Evolutionary conservation across 176 grass and related monocot genomes (phyloP), one percentile per base, ranked within the genome.

Genomic region (Carex parvula): DNA sequence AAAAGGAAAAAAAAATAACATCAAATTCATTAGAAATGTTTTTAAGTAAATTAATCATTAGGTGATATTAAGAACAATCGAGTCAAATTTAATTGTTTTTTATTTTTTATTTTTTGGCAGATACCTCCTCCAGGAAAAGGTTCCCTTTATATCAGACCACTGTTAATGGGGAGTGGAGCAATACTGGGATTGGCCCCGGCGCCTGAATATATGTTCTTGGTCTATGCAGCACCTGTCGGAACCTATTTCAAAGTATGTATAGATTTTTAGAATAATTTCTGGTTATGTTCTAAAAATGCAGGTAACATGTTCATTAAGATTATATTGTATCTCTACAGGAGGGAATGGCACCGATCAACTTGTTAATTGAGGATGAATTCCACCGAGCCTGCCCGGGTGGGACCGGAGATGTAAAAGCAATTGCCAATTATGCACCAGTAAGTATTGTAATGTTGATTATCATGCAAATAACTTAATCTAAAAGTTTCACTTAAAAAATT

Each of bases 371-470:
- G 21, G 90, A 93, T 78, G 85, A 83, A 62, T 20, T 84, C 70
- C 96, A 92, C 88, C 96, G 93, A 56, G 91, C 93, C 1, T 80
- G 84, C 89, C 96, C 96, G 1, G 96, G 96, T 65, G 96, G 96
- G 1, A 92, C 91, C 11, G 96, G 96, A 56, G 90, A 81, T 24
- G 96, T 99, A 58, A 99, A 99, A 73, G 86, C 93, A 54, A 99
- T 95, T 81, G 18, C 91, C 48, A 99, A 99, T 92, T 99, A 99
- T 87, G 91, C 83, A n/a, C 96, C 96, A 68, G 96, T 98, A 85
- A 32, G 81, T 80, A 83, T 63, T 42, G 26, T 6, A 63, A 20
- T 60, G 16, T 60, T 5, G 29, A 32, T 60, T 62, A 54, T 75
- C 13, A 76, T 12, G 3, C 12, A 76, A 16, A 55, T 55, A 54